Conservation (phyloP, 1,284 basidiomycete genomes). For the Trichosporon sp. region DNA sequence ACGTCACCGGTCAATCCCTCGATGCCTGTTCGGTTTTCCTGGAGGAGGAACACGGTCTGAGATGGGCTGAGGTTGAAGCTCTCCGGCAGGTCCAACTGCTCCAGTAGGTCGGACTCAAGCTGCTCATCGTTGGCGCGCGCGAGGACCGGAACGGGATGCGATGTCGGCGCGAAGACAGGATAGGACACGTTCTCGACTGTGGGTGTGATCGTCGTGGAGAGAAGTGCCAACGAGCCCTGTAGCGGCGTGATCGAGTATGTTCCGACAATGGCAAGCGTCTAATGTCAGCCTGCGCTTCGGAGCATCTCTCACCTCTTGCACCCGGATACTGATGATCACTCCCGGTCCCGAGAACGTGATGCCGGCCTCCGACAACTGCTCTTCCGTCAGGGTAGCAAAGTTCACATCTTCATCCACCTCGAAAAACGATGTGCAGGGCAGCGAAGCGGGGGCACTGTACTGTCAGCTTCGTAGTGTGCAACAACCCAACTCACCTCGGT, state of each 20-base stretch:
- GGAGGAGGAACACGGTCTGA: slow-evolving; percentile 35
- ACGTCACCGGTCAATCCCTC: slow-evolving; percentile 38
- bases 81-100: slow-evolving; percentile 22
- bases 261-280: slow-evolving; percentile 40
- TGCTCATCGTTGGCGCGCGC: slow-evolving; percentile 30
- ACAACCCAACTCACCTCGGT: slow-evolving; percentile 4
- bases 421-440: slow-evolving; percentile 24
- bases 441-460: not conserved
- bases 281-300: not conserved
- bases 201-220: slow-evolving; percentile 48
- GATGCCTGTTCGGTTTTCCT: slow-evolving; percentile 40
- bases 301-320: slow-evolving; percentile 34
- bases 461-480: not conserved
- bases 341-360: slow-evolving; percentile 24
- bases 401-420: slow-evolving; percentile 28
- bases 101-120: slow-evolving; percentile 11
- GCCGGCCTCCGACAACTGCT: slow-evolving; percentile 20
- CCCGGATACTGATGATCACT: slow-evolving; percentile 32
- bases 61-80: slow-evolving; percentile 14
- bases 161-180: slow-evolving; percentile 53
- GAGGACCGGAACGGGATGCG: slow-evolving; percentile 55
- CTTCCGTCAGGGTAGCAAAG: slow-evolving; percentile 14
- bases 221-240: slow-evolving; percentile 26
- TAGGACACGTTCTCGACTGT: slow-evolving; percentile 48
- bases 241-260: slow-evolving; percentile 39